A percentile compares a stretch with the other conserved stretches of the same genome.
phyloP scores from a whole-genome alignment of 1,284 basidiomycete species.

The Apiotrichum domesticum region DNA sequence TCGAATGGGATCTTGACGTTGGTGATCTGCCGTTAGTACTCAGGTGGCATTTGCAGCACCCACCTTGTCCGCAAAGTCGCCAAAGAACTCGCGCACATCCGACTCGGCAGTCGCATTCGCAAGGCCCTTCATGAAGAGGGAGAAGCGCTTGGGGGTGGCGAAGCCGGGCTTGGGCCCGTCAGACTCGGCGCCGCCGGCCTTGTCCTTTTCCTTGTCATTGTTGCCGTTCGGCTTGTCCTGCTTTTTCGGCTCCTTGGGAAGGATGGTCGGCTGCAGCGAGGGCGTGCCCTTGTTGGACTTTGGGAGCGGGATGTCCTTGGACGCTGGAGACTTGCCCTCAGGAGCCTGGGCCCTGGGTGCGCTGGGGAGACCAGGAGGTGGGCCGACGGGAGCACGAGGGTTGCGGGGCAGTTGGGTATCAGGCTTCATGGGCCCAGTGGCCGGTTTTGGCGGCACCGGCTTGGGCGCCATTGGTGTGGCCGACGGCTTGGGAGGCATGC shows the following conservation, averaged over 20 bases:
- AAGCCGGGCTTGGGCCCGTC: constrained; percentile 60
- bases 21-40: constrained; percentile 56
- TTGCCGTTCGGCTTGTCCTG: constrained; percentile 25
- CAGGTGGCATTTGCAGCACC: background rate
- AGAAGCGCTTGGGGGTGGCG: constrained; percentile 68
- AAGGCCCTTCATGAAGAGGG: constrained; percentile 69
- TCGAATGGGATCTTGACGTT: constrained; percentile 59
- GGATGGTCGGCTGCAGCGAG: background rate
- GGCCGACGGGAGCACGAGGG: constrained; percentile 9
- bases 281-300: constrained; percentile 12
- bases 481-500: constrained; percentile 45
- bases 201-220: constrained; percentile 5
- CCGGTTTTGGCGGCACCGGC: constrained; percentile 8
- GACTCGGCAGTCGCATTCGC: constrained; percentile 56
- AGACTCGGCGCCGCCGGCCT: constrained; percentile 44
- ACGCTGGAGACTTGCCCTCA: constrained; percentile 11
- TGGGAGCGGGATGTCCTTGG: background rate
- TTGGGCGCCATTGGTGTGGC: constrained; percentile 9
- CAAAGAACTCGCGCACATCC: constrained; percentile 70
- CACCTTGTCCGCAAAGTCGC: constrained; percentile 30
- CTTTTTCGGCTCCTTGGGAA: constrained; percentile 49
- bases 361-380: too few relatives aligned
- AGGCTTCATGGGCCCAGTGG: background rate
- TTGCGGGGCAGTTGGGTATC: constrained; percentile 12
- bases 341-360: constrained; percentile 1